A percentile compares a stretch with the other conserved stretches of the same genome.
phyloP scores from a whole-genome alignment of 495 filamentous ascomycete species.

The Hypomontagnella submonticulosa region DNA sequence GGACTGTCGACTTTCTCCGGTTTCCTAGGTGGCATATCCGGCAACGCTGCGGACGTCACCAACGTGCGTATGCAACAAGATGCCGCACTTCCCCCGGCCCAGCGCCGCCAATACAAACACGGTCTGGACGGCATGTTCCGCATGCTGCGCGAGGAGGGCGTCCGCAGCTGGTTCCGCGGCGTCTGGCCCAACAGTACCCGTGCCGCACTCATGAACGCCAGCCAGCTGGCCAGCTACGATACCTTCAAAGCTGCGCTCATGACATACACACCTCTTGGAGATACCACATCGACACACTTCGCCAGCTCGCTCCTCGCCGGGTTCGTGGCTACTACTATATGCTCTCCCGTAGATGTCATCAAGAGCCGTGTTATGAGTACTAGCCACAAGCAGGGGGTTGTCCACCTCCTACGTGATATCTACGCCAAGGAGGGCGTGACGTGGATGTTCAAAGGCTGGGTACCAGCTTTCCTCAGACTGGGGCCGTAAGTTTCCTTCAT shows the following conservation, averaged over 20 bases:
- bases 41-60: conserved; percentile 93
- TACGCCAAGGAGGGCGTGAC: conserved; percentile 78
- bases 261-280: conserved; percentile 72
- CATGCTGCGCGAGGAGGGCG: conserved; percentile 84
- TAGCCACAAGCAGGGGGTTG: conserved; percentile 67
- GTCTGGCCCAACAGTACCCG: conserved; percentile 91
- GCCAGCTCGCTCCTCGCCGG: conserved; percentile 85
- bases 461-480: conserved; percentile 92
- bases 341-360: conserved; percentile 95
- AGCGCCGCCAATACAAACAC: conserved; percentile 88
- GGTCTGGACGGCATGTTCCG: conserved; percentile 86
- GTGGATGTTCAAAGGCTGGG: conserved; percentile 99
- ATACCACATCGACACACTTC: conserved; percentile 87
- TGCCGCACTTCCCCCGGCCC: conserved; percentile 74
- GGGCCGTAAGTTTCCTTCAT: conserved; percentile 68
- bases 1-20: conserved; percentile 85
- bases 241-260: conserved; percentile 85
- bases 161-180: conserved; percentile 79
- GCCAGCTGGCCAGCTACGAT: conserved; percentile 92
- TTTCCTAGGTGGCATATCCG: conserved; percentile 87
- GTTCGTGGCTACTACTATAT: conserved; percentile 93
- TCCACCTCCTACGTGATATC: conserved; percentile 71
- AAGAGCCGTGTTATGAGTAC: conserved; percentile 95
- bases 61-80: conserved; percentile 99
- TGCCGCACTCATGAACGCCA: conserved; percentile 92